phyloP scores from a whole-genome alignment of 805 yeast genomes.

The Saccharomyces jurei region DNA sequence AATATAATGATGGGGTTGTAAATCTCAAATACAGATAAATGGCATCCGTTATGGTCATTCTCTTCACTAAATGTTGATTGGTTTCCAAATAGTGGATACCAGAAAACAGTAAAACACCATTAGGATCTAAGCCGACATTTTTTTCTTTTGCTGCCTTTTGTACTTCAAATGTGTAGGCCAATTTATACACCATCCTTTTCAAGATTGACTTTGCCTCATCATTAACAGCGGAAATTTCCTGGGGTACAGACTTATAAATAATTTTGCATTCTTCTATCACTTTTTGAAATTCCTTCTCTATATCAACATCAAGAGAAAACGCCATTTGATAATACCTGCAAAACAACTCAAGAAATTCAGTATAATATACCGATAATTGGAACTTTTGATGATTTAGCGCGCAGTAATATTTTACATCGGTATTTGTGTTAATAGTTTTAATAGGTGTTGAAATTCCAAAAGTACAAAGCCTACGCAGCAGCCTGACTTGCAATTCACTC shows the following conservation, averaged over 20 bases:
- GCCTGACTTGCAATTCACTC: slow-evolving; percentile 51
- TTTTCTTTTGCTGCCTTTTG: slow-evolving; percentile 25
- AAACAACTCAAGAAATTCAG: slow-evolving; percentile 27
- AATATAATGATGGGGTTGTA: slow-evolving; percentile 34
- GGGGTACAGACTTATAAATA: slow-evolving; percentile 34
- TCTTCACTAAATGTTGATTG: slow-evolving; percentile 11
- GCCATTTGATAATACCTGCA: slow-evolving; percentile 44
- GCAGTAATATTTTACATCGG: slow-evolving; percentile 21
- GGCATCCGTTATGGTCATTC: slow-evolving; percentile 22
- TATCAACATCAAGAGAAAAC: slow-evolving; percentile 58
- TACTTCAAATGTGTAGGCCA: slow-evolving; percentile 32
- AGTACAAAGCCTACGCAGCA: slow-evolving; percentile 57
- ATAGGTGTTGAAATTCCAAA: slow-evolving; percentile 38
- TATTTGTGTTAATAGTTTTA: slow-evolving; percentile 20
- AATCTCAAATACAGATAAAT: slow-evolving; percentile 37
- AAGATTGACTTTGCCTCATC: slow-evolving; percentile 29
- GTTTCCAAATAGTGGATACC: slow-evolving; percentile 19
- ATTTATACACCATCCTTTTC: slow-evolving; percentile 31
- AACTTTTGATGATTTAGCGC: slow-evolving; percentile 14
- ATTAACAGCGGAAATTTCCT: slow-evolving; percentile 23
- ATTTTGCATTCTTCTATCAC: slow-evolving; percentile 33
- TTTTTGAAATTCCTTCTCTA: slow-evolving; percentile 34
- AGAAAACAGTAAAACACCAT: slow-evolving; percentile 29
- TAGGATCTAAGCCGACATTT: slow-evolving; percentile 25
- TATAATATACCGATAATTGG: slow-evolving; percentile 17